A percentile compares a stretch with the other conserved stretches of the same genome.
Conservation (phyloP, 148 eudicot species). For the Camellia sinensis region DNA sequence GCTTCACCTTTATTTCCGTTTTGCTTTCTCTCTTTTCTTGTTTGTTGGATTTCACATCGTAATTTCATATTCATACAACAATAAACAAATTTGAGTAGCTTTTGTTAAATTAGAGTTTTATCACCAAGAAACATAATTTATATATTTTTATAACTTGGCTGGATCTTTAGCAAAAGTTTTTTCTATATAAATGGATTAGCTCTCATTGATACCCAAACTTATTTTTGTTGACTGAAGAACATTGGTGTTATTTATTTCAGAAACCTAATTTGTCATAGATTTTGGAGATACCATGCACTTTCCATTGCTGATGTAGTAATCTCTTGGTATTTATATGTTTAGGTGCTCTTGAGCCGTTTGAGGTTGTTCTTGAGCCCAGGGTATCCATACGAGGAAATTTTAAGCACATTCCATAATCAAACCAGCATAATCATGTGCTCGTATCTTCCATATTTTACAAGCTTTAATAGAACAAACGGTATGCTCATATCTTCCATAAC, state of each 20-base stretch:
- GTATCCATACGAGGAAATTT: conserved; percentile 84
- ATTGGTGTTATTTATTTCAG: not conserved
- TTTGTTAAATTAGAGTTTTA: not conserved
- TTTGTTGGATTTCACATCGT: not conserved
- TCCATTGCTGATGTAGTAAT: conserved; percentile 1
- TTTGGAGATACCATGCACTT: not conserved
- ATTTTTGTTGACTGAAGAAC: not conserved
- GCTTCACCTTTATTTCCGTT: not conserved
- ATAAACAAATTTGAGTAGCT: not conserved
- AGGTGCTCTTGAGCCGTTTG: conserved; percentile 88
- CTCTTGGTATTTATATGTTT: conserved; percentile 9
- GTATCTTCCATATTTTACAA: conserved; percentile 64
- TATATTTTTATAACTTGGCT: not conserved
- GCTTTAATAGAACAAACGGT: conserved; percentile 91
- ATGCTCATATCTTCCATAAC: not conserved
- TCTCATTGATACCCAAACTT: not conserved
- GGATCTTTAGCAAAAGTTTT: not conserved
- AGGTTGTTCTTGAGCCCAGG: conserved; percentile 89
- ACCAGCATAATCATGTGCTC: conserved; percentile 84
- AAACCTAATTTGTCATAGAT: not conserved
- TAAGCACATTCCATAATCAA: conserved; percentile 79
- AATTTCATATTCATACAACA: not conserved
- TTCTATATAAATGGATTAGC: not conserved
- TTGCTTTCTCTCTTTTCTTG: not conserved
- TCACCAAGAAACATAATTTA: not conserved